Evolutionary conservation across 441 rosid species (phyloP), one percentile per base, ranked within the genome.

Genomic region (Kokia cookei): DNA sequence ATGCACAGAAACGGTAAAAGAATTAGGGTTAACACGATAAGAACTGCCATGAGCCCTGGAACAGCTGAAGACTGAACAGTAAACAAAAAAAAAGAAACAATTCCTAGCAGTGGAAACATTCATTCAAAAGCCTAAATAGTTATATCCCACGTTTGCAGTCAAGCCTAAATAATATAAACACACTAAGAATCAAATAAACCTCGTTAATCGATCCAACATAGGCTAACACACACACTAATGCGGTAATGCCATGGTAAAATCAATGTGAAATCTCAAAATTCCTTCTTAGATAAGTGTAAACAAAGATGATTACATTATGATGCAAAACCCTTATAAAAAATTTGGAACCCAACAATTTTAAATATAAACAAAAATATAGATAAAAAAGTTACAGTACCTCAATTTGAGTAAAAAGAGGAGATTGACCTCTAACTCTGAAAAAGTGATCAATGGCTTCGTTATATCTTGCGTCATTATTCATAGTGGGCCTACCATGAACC

Each of bases 401-500:
- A 32, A 92, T 77, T 77, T 80, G 92, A 5, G 92, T 82, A 58
- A 81, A 85, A 35, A 87, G 90, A 24, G 87, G 65, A 15, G 63
- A 83, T 27, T 63, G 84, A 24, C 93, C 89, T 14, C 75, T 85
- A 8, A 84, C 81, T 69, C 83, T 78, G 74, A 84, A 86, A 85
- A 86, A 89, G 81, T 79, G 79, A 65, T 90, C 90, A 15, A 89
- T 84, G 9, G 95, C 90, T n/a, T 89, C 95, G 75, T 90, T 92
- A 27, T 65, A 82, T 19, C 65, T 83, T 3, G 74, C 84, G 51
- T 64, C 62, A 77, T 80, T 80, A 45, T 55, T 42, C 1, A 67
- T 19, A 0, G 75, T 76, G 81, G 88, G 75, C 73, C 82, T 73
- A 11, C 35, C 76, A 7, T 72, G 82, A 79, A 81, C 65, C 74